Base-by-base conservation (phyloP, 108 stramenopile species). In the Fragilaria radians region DNA sequence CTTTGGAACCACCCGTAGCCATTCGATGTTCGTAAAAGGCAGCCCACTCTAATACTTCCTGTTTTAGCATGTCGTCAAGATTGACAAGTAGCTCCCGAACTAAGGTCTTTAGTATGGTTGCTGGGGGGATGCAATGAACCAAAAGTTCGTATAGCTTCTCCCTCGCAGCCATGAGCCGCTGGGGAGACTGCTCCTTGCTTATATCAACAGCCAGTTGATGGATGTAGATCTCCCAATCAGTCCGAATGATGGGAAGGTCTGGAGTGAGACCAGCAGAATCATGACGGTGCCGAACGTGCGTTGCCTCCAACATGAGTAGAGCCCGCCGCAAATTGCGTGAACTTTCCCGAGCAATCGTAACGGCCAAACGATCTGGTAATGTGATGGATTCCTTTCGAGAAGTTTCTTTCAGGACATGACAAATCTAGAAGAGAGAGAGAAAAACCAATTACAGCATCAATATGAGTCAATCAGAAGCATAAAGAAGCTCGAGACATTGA, bases 141-240 rank as follows among this genome's bases (percentile, higher is more conserved):
- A 99, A 67, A 5, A 99, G 71, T 72, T 97, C 96, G 72, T 99
- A 99, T 25, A 99, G 63, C 72, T 89, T 98, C 57, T 95, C 93
- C 32, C 98, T 65, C n/a, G 86, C 78, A 28, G 82, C 78, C 71
- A 91, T 81, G 3, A 94, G 77, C 1, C 73, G 67, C 55, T 86
- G 85, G 3, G 96, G 96, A 66, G 79, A 88, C 72, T 97, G 96
- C 28, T 97, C 93, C 5, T 63, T 60, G 28, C 76, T 72, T 28
- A 97, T 81, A 11, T 94, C 95, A 21, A 19, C 57, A 5, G 97
- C 96, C 2, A 99, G 70, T 65, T 83, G 81, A 2, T 48, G 45
- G 71, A 99, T 97, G 80, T 97, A 98, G 18, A 79, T 52, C 74
- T 99, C 95, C 97, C 97, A 99, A 67, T 99, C 97, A 4, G 91